Evolutionary conservation across 768 basidiomycete species (phyloP).

Genomic region (Phlegmacium glaucopus): DNA sequence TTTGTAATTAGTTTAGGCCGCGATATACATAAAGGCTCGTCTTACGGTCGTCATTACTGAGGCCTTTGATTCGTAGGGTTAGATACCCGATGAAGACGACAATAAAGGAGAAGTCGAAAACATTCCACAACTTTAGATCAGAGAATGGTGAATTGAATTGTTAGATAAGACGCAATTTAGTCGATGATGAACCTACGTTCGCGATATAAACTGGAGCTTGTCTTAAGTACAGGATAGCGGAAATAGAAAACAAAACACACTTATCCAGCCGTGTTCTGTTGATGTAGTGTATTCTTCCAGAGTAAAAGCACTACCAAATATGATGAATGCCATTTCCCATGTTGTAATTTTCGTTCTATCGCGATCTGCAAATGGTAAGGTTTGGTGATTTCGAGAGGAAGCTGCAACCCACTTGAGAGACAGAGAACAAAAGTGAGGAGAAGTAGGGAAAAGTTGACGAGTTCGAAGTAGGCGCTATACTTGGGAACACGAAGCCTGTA

Average conservation of each 20-base stretch:
- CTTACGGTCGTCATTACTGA: conserved; percentile 51
- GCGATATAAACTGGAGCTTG: conserved; percentile 71
- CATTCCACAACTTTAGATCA: conserved; percentile 77
- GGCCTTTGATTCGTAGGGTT: conserved; percentile 59
- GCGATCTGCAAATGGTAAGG: conserved; percentile 41
- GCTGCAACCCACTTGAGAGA: conserved; percentile 55
- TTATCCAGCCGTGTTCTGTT: conserved; percentile 84
- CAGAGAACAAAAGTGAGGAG: conserved; percentile 70
- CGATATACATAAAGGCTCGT: conserved; percentile 8
- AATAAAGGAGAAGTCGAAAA: conserved; percentile 77
- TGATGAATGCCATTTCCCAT: conserved; percentile 72
- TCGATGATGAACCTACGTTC: conserved; percentile 45
- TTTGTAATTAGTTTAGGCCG: background rate
- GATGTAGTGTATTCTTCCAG: conserved; percentile 87
- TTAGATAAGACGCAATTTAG: conserved; percentile 2
- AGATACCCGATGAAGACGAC: conserved; percentile 68
- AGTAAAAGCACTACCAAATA: conserved; percentile 75
- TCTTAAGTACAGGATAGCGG: background rate
- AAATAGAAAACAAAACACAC: conserved; percentile 42
- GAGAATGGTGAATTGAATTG: background rate
- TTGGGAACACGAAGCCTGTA: conserved; percentile 74
- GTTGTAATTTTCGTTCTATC: conserved; percentile 45
- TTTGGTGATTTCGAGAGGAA: background rate
- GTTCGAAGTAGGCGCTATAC: conserved; percentile 76
- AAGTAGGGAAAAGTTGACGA: conserved; percentile 70